Base-by-base conservation (phyloP, 768 basidiomycete species). In the Boletus subcaerulescens region DNA sequence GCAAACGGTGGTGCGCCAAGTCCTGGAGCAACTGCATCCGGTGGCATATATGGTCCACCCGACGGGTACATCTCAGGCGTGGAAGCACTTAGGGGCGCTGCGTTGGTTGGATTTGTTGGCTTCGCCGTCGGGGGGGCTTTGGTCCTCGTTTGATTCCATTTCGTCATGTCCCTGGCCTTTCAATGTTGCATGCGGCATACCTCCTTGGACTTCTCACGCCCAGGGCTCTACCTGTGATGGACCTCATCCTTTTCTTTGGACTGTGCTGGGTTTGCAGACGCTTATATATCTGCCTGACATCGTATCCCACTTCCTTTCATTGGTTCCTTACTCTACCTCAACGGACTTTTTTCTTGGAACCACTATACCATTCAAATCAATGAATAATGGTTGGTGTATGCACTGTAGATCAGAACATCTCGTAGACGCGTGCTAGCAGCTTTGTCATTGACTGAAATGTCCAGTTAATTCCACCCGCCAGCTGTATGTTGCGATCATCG, bases 51-150 rank as follows among this genome's bases (percentile, higher is more conserved):
- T 56, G 88, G 88, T n/a, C 88, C 88, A 45, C 76, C 77, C 45
- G 87, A 91, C 62, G 68, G 75, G 49, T 89, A 84, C 71, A 84
- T 83, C 57, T 80, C 85, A 29, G 79, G 76, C 13, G 88, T 82
- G 8, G 61, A 73, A 3, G 70, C 75, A 2, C 73, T 85, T 38
- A 74, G 74, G 39, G 81, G 80, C 55, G 71, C 76, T 6, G 55
- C 79, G 14, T 53, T 80, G 40, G 73, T 81, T 15, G 71, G 75
- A 8, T 42, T 78, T 6, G 72, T 73, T n/a, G 80, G 75, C 5
- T 65, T 78, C n/a, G 67, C 75, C 12, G 67, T 83, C 20, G 82
- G 80, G 31, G 83, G 79, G 4, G 76, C 66, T 29, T 59, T 84
- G 62, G 67, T 80, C 51, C 66, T 77, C 32, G 62, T 79, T 54